These are phyloP conservation scores for Sphaerulina musiva DNA, from an alignment of 2,329 filamentous ascomycete genomes.

Conservation along the genomic window DNA sequence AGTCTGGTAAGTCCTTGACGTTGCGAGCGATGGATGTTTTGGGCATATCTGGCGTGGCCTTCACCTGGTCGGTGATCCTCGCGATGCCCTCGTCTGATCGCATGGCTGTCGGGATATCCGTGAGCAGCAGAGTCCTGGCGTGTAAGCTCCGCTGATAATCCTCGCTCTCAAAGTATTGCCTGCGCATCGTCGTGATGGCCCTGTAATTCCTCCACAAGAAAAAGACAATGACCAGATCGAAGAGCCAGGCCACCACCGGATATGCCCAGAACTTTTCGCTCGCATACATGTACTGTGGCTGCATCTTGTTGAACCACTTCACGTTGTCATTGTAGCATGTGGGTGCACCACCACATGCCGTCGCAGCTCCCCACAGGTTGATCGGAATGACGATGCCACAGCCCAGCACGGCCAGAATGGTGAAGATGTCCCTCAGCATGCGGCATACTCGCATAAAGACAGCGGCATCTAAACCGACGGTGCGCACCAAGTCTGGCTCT, in stretches of 20 bases:
- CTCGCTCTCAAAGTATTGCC: constrained; percentile 72
- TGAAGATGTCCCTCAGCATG: constrained; percentile 90
- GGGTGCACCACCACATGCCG: background rate
- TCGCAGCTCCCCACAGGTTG: constrained; percentile 44
- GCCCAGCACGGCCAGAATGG: constrained; percentile 63
- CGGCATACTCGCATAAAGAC: constrained; percentile 80
- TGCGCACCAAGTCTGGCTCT: constrained; percentile 70
- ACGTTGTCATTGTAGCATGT: constrained; percentile 16
- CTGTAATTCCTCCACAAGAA: constrained; percentile 91
- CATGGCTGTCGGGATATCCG: constrained; percentile 71
- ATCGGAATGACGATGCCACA: constrained; percentile 74
- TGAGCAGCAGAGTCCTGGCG: constrained; percentile 62
- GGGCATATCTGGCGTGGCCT: constrained; percentile 70
- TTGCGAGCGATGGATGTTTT: constrained; percentile 81
- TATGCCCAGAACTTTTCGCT: constrained; percentile 51
- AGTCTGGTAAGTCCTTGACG: constrained; percentile 76
- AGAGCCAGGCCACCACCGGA: constrained; percentile 54
- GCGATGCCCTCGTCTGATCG: constrained; percentile 82
- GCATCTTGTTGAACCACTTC: constrained; percentile 51
- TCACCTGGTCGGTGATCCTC: constrained; percentile 71
- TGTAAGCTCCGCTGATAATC: constrained; percentile 88
- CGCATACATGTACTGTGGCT: constrained; percentile 46
- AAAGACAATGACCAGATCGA: constrained; percentile 66
- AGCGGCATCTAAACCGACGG: constrained; percentile 83
- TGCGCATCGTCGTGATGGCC: constrained; percentile 62